These are phyloP conservation scores for Jamesozyma piceae DNA, from an alignment of 805 yeast species.

Conservation along the genomic window DNA sequence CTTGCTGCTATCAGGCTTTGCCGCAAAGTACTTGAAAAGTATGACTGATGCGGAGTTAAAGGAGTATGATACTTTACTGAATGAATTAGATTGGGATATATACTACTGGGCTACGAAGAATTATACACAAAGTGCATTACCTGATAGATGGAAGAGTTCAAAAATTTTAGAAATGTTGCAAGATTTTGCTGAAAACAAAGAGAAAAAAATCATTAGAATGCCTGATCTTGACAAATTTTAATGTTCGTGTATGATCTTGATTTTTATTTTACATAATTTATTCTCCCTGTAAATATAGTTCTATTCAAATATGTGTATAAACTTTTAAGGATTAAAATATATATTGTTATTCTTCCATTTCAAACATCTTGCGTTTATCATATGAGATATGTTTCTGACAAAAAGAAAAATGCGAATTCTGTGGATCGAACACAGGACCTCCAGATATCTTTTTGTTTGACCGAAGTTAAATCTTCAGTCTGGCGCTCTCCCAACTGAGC, in stretches of 20 bases:
- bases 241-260: background rate
- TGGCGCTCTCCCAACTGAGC: constrained; percentile 41
- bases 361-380: background rate
- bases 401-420: constrained; percentile 43
- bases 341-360: background rate
- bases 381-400: background rate
- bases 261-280: background rate
- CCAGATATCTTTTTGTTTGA: constrained; percentile 32
- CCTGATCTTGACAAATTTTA: constrained; percentile 45
- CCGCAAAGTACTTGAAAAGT: constrained; percentile 55
- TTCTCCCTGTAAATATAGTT: background rate
- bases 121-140: constrained; percentile 72
- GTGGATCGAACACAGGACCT: constrained; percentile 89
- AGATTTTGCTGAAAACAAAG: constrained; percentile 62
- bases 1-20: constrained; percentile 73
- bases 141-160: constrained; percentile 73
- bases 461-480: constrained; percentile 29
- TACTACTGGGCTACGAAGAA: constrained; percentile 95
- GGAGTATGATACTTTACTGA: constrained; percentile 78
- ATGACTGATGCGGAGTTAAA: constrained; percentile 59
- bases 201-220: constrained; percentile 73
- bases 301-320: background rate
- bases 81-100: constrained; percentile 98
- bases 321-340: background rate
- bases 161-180: constrained; percentile 57